A percentile compares a stretch with the other conserved stretches of the same genome.
Evolutionary conservation across 176 grass and related monocot genomes (phyloP).

Genomic region (Urochloa ruziziensis): DNA sequence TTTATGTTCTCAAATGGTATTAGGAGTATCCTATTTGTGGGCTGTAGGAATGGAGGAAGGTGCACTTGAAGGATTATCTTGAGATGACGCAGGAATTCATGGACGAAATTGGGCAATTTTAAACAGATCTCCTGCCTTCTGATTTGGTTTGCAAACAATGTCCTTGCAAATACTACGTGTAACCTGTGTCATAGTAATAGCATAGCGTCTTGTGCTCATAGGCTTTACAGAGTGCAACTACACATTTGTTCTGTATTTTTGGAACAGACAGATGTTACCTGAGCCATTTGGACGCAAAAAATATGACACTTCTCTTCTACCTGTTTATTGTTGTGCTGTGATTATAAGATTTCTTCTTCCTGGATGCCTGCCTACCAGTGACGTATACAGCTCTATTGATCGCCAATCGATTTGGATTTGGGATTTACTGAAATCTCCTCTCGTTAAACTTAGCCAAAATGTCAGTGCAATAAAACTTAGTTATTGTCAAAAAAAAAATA

Average conservation of each 20-base stretch:
- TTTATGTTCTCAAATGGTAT: background rate
- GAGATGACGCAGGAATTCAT: conserved; percentile 62
- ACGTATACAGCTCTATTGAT: background rate
- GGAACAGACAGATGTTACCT: background rate
- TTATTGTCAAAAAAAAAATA: background rate
- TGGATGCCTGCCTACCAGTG: conserved; percentile 3
- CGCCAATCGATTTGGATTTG: background rate
- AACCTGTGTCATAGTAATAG: background rate
- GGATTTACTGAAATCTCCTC: background rate
- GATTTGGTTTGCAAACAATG: conserved; percentile 15
- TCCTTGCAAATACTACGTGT: background rate
- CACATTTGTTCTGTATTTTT: background rate
- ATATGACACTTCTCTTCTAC: background rate
- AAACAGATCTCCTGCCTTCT: background rate
- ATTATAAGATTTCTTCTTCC: background rate
- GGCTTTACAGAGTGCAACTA: background rate
- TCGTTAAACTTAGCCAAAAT: background rate
- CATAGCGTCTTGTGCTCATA: background rate
- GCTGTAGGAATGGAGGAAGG: conserved; percentile 67
- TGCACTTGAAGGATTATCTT: conserved; percentile 70
- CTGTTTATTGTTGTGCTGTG: background rate
- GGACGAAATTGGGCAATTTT: conserved; percentile 42
- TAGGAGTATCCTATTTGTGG: too few species aligned
- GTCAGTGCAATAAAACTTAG: background rate
- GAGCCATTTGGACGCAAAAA: conserved; percentile 6